These are phyloP conservation scores for Pistacia atlantica DNA, from an alignment of 345 rosid genomes.

Conservation along the genomic window DNA sequence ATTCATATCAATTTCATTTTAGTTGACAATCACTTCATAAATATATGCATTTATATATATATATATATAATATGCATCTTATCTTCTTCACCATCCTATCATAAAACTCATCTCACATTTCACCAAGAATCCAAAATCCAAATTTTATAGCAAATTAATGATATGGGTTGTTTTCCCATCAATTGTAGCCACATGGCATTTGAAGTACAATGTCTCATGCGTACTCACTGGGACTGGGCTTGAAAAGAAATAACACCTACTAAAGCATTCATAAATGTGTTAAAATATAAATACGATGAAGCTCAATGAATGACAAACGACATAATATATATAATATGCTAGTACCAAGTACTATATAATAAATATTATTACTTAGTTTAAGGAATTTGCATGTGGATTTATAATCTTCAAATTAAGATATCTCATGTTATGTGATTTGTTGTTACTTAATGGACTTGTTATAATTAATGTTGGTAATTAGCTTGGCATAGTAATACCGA, in stretches of 20 bases:
- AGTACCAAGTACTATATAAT: background rate
- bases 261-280: background rate
- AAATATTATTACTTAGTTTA: background rate
- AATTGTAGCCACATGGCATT: background rate
- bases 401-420: no score
- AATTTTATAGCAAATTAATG: no score
- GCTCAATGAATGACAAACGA: background rate
- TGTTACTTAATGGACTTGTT: no score
- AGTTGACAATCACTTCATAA: no score
- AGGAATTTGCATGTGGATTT: background rate
- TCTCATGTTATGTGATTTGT: no score
- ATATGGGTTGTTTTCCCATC: background rate
- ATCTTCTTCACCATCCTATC: background rate
- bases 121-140: background rate
- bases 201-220: background rate
- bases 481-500: no score
- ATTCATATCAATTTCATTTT: no score
- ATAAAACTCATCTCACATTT: background rate
- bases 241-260: background rate
- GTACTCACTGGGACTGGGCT: background rate
- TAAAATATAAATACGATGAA: background rate
- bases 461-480: no score
- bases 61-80: no score
- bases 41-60: no score
- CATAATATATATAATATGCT: background rate